Conservation (phyloP, 2,329 filamentous ascomycete genomes). For the Xylaria sp. region DNA sequence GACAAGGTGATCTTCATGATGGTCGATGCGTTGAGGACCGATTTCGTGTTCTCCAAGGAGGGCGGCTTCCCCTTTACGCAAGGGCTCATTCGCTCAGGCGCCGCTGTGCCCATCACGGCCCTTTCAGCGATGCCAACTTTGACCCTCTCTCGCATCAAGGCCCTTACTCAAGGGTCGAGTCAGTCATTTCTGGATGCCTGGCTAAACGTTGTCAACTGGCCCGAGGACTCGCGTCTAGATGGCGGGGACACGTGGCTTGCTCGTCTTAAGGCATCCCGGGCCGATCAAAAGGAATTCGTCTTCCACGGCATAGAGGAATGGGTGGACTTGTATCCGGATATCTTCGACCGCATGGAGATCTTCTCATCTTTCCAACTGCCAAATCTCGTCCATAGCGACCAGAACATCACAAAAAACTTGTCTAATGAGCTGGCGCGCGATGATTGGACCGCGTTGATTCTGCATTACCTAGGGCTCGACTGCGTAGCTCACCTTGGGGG, state of each 20-base stretch:
- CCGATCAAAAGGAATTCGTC: conserved; percentile 57
- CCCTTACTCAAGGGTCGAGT: conserved; percentile 76
- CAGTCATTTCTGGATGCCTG: conserved; percentile 79
- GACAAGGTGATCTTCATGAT: conserved; percentile 79
- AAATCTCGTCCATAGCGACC: conserved; percentile 65
- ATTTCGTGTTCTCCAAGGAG: conserved; percentile 71
- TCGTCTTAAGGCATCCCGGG: conserved; percentile 65
- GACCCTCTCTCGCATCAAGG: conserved; percentile 79
- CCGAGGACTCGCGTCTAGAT: conserved; percentile 72
- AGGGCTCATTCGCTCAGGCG: conserved; percentile 67
- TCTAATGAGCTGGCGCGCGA: conserved; percentile 62
- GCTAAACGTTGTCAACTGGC: conserved; percentile 76
- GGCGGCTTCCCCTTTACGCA: conserved; percentile 76
- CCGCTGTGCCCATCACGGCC: conserved; percentile 75
- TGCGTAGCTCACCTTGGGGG: conserved; percentile 80
- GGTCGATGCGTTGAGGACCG: conserved; percentile 71
- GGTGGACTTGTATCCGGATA: conserved; percentile 75
- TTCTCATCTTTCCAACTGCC: conserved; percentile 14
- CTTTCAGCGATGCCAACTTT: conserved; percentile 77
- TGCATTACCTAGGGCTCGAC: conserved; percentile 77
- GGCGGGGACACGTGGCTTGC: conserved; percentile 77
- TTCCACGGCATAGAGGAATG: conserved; percentile 83
- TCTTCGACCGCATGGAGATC: conserved; percentile 69
- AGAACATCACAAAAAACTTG: conserved; percentile 76
- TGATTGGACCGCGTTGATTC: conserved; percentile 76